Evolutionary conservation across 805 yeast genomes (phyloP), one percentile per base, ranked within the genome.

Genomic region (Starmerella apicola): DNA sequence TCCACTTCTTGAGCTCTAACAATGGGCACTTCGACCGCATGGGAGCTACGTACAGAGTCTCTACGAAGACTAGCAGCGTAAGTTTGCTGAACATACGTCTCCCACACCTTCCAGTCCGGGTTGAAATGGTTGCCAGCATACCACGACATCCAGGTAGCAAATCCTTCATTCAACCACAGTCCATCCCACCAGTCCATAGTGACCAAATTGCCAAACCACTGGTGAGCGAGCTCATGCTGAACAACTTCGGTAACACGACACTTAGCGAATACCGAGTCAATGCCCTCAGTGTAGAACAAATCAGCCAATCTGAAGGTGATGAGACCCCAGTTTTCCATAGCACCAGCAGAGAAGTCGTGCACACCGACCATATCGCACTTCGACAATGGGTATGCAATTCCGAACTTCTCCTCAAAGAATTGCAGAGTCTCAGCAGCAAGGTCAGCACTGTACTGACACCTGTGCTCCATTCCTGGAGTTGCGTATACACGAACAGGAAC

Each of bases 131-230:
- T 77, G 37, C 78, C 78, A n/a, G 85, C 77, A 38, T 69, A 62
- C 68, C 71, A 78, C 4, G 84, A 81, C 55, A 79, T 80, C 77
- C 82, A 82, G 20, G 94, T 82, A 15, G 94, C 94, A 62, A 82
- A 82, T 12, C 93, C 91, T 62, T 82, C 94, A 55, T 82, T 82
- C 45, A 82, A 71, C 94, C 94, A 82, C 50, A 82, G 67, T 52
- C 81, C 91, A 52, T 82, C 83, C 94, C 94, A 82, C 91, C 93
- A 83, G 52, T 79, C 76, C 94, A 82, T 83, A 34, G 94, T 83
- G 45, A 81, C 88, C 51, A 79, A 69, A 59, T 83, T 78, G 40
- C 94, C 94, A 54, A 82, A 83, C 94, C 94, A 83, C 57, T 83
- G 91, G 60, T 82, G 94, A 6, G 93, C 93, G 43, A 82, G 65